Percentiles rank a stretch among this genome's conserved stretches.
Evolutionary conservation across 2,329 filamentous ascomycete species (phyloP).

Genomic region (Beauveria brongniartii): DNA sequence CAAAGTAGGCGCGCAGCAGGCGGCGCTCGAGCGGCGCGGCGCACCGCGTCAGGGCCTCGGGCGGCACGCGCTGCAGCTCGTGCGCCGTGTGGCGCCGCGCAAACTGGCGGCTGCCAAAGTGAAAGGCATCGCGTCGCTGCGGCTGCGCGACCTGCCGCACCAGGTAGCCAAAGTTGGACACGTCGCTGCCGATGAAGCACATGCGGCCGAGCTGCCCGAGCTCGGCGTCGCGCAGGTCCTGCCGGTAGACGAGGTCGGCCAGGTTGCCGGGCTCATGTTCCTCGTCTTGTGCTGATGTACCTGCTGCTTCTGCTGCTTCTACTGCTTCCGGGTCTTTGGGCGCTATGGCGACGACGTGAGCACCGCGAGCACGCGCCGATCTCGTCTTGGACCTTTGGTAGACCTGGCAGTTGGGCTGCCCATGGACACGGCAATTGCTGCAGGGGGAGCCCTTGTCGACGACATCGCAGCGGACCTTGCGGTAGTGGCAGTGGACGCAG

Average conservation of each 20-base stretch:
- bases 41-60: conserved; percentile 41
- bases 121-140: conserved; percentile 21
- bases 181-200: conserved; percentile 46
- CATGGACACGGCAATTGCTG: conserved; percentile 37
- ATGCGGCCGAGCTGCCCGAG: conserved; percentile 40
- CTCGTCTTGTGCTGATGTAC: conserved; percentile 18
- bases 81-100: conserved; percentile 26
- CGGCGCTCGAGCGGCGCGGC: conserved; percentile 33
- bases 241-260: conserved; percentile 42
- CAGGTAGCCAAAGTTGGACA: conserved; percentile 48
- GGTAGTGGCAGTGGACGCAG: conserved; percentile 40
- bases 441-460: conserved; percentile 38
- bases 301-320: neutral
- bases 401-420: conserved; percentile 34
- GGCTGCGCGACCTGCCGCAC: conserved; percentile 37
- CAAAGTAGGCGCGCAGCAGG: conserved; percentile 42
- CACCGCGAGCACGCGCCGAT: neutral
- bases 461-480: conserved; percentile 44
- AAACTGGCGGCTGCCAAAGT: conserved; percentile 27
- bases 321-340: neutral
- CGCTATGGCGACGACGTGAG: neutral
- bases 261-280: conserved; percentile 38
- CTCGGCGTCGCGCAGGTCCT: conserved; percentile 34
- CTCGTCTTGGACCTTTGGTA: conserved; percentile 40
- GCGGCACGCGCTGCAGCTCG: conserved; percentile 29